phyloP scores from a whole-genome alignment of 371 early-diverging fungal species.

The Mucor saturninus region DNA sequence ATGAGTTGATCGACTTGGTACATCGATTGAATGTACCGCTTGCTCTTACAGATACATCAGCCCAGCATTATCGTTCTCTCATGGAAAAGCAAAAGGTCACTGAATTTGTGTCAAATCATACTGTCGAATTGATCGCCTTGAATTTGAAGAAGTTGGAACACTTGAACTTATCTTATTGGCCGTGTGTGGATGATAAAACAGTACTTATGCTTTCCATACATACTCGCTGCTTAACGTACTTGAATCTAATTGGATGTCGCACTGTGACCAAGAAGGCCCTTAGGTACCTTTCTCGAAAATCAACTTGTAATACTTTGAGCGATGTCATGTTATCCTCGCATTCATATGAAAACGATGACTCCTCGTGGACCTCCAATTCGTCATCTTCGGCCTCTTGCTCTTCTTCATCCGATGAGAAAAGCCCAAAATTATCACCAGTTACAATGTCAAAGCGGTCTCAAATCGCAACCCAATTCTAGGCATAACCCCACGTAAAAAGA shows the following conservation, averaged over 20 bases:
- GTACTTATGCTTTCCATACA: constrained; percentile 22
- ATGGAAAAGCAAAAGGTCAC: constrained; percentile 11
- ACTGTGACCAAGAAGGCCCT: constrained; percentile 28
- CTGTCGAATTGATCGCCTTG: constrained; percentile 21
- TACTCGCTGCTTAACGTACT: constrained; percentile 20
- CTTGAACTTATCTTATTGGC: constrained; percentile 34
- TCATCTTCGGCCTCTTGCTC: constrained; percentile 6
- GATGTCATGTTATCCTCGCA: constrained; percentile 22
- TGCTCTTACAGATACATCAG: constrained; percentile 18
- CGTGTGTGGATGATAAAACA: constrained; percentile 29
- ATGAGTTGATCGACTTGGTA: constrained; percentile 29
- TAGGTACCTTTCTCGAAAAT: constrained; percentile 28
- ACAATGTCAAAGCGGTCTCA: background rate
- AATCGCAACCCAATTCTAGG: background rate
- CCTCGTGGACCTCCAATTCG: constrained; percentile 7
- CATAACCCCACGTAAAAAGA: no score
- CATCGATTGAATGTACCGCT: constrained; percentile 22
- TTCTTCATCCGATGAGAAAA: constrained; percentile 4
- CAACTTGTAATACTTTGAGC: constrained; percentile 30
- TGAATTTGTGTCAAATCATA: constrained; percentile 25
- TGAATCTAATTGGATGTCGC: constrained; percentile 32
- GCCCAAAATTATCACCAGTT: background rate
- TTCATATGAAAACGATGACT: constrained; percentile 11
- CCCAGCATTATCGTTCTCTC: constrained; percentile 16
- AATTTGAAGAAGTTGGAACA: constrained; percentile 26